Evolutionary conservation across 768 basidiomycete species (phyloP), one percentile per base, ranked within the genome.

Genomic region (Panellus pusillus): DNA sequence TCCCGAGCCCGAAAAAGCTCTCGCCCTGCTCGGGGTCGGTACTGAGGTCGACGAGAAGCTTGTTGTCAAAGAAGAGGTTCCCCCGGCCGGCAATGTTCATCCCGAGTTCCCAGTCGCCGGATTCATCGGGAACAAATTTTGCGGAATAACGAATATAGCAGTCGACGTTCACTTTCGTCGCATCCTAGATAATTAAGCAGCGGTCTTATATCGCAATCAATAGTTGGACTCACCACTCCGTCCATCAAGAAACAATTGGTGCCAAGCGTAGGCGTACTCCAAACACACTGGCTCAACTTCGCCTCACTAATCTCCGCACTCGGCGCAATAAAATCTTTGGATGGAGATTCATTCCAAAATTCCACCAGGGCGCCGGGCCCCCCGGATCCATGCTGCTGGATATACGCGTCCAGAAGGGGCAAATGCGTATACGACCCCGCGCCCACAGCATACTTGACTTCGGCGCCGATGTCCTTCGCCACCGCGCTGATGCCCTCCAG

Each of bases 101-200:
- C 3, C 76, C 77, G 44, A 86, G 66, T 49, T 80, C 76, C 71
- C 78, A 75, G 62, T 81, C 72, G 19, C 80, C 73, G 65, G 74
- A 65, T 71, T 81, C 72, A 62, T 82, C 73, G 35, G 81, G 82
- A 28, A 70, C 66, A 65, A 83, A 79, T 29, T 63, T 72, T 6
- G 76, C 66, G 6, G 71, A 68, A 44, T 72, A 76, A 76, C 75
- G 63, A 58, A 77, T 64, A 66, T 70, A 71, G 63, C 75, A 73
- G 39, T 70, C 54, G 45, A 68, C 27, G 55, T 80, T 73, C 53
- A 82, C 71, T 66, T 74, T 71, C 44, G 54, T 62, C 52, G 69
- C 70, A 54, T 76, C 69, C 73, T 74, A 19, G 18, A 47, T 43
- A 4, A 27, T 28, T 18, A 6, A 45, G 14, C 14, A 8, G 3